Evolutionary conservation across 805 yeast genomes (phyloP).

Genomic region (Candida morakotiae): DNA sequence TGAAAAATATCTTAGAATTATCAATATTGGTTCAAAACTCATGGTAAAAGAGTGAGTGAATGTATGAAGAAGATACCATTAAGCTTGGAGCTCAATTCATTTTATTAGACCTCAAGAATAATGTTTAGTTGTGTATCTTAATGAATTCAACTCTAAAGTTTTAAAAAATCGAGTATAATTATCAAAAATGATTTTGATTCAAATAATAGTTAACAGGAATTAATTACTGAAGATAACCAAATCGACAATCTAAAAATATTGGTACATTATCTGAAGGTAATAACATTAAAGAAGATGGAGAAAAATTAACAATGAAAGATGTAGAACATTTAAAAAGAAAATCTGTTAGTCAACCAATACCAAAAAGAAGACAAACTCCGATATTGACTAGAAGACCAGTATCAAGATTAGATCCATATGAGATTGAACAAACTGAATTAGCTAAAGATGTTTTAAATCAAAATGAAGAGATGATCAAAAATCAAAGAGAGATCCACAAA

Average conservation of each 20-base stretch:
- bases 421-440: slow-evolving; percentile 40
- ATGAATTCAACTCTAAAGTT: slow-evolving; percentile 34
- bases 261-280: slow-evolving; percentile 31
- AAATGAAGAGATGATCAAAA: slow-evolving; percentile 10
- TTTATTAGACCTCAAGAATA: no score
- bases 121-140: no score
- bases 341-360: slow-evolving; percentile 41
- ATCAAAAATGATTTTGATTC: slow-evolving; percentile 28
- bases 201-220: slow-evolving; percentile 24
- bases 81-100: no score
- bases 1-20: no score
- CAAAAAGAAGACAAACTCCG: slow-evolving; percentile 29
- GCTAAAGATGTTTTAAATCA: slow-evolving; percentile 38
- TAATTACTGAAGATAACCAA: slow-evolving; percentile 31
- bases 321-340: slow-evolving; percentile 42
- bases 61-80: no score
- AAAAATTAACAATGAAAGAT: slow-evolving; percentile 43
- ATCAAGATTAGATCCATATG: slow-evolving; percentile 54
- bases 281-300: no score
- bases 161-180: slow-evolving; percentile 31
- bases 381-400: slow-evolving; percentile 51
- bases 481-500: slow-evolving; percentile 2
- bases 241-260: slow-evolving; percentile 27
- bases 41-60: no score
- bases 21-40: no score